Evolutionary conservation across 805 yeast genomes (phyloP), one percentile per base, ranked within the genome.

Genomic region (Starmerella stigmatis): DNA sequence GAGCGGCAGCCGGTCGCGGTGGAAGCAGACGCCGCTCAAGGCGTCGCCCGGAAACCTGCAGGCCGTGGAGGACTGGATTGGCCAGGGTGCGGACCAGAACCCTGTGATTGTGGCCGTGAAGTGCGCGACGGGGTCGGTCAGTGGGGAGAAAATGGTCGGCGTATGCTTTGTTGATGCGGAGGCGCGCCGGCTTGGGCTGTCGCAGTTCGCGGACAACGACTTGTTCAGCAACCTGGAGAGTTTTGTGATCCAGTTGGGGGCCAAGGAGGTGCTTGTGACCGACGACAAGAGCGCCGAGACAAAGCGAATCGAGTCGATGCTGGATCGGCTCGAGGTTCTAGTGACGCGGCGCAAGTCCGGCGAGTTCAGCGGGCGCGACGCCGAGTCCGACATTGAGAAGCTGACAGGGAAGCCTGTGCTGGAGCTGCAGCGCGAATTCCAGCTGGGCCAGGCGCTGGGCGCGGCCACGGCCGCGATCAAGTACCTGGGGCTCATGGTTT

Each of bases 41-140:
- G 96, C 95, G 0, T 80, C 94, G 1, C 96, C 97, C 0, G 98
- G 98, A 5, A 88, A 92, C 62, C 65, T 88, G 41, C 83, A 79
- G 47, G 78, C 71, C 34, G 75, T 82, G 38, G 95, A 84, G 53
- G 86, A 81, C 27, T 64, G 85, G 63, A 68, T 86, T 51, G 66
- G 73, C 2, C 65, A 67, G 13, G 43, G 61, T 10, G 61, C 67
- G 15, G 73, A 70, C 26, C 66, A 73, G 31, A 62, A 69, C 26
- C 73, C 80, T 0, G 71, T 79, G 12, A 74, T 79, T 34, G 71
- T 78, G 12, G 76, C 78, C 2, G 53, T 74, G n/a, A 69, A 71
- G 43, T 53, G 67, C 20, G 27, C 37, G 10, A 64, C 68, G 2
- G 60, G 64, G 25, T 63, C 69, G 23, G 52, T 64, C 1, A 53